phyloP scores from a whole-genome alignment of 2,329 filamentous ascomycete genomes.

The Aspergillus ibericus region DNA sequence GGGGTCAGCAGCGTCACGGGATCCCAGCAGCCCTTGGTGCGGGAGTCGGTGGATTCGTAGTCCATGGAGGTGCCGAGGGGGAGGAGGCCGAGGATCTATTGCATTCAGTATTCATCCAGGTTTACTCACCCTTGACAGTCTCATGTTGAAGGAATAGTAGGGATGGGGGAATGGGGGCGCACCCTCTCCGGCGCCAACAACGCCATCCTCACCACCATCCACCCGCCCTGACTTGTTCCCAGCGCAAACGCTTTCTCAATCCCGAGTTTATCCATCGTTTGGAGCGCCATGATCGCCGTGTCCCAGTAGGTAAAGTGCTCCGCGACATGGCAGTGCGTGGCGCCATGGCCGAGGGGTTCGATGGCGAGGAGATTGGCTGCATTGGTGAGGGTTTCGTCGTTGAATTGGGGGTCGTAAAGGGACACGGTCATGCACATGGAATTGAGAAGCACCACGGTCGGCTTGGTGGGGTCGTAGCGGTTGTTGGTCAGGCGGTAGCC shows the following conservation, averaged over 20 bases:
- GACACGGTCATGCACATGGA: conserved; percentile 52
- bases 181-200: conserved; percentile 52
- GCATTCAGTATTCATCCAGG: neutral
- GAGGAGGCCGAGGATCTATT: conserved; percentile 52
- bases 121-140: too few relatives aligned
- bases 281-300: conserved; percentile 53
- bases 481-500: conserved; percentile 48
- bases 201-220: conserved; percentile 55
- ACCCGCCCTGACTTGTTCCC: conserved; percentile 57
- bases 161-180: conserved; percentile 1
- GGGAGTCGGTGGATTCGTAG: conserved; percentile 47
- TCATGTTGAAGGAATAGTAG: too few relatives aligned
- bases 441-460: conserved; percentile 54
- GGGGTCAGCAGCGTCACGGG: conserved; percentile 33
- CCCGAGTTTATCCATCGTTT: conserved; percentile 54
- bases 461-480: conserved; percentile 51
- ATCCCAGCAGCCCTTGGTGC: conserved; percentile 52
- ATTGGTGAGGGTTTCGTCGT: conserved; percentile 35
- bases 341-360: conserved; percentile 55
- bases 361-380: conserved; percentile 54
- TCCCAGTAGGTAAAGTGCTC: conserved; percentile 59
- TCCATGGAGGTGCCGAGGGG: conserved; percentile 56
- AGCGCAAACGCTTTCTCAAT: conserved; percentile 49
- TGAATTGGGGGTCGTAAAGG: conserved; percentile 45
- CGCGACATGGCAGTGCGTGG: conserved; percentile 42